Conservation (phyloP, 2,329 filamentous ascomycete genomes). For the Epichloe coenophiala region DNA sequence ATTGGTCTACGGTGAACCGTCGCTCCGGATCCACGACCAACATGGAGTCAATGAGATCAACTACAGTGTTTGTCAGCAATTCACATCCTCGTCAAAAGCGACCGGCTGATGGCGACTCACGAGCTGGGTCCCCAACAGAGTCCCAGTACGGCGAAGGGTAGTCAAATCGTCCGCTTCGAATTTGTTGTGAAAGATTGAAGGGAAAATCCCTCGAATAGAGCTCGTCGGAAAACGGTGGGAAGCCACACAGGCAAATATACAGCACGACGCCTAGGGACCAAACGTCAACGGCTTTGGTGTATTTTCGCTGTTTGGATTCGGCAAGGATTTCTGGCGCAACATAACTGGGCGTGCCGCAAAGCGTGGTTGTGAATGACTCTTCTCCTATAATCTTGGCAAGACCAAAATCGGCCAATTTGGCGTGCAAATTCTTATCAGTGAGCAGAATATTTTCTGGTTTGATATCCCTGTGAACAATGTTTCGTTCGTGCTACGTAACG, state of each 20-base stretch:
- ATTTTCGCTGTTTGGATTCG: constrained; percentile 67
- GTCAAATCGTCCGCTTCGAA: constrained; percentile 76
- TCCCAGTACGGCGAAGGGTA: constrained; percentile 92
- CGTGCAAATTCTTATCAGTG: constrained; percentile 67
- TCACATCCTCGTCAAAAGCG: too few species aligned
- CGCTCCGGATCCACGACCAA: constrained; percentile 74
- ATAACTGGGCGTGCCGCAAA: constrained; percentile 95
- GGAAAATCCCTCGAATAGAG: constrained; percentile 70
- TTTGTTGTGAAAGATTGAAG: constrained; percentile 78
- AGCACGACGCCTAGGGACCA: constrained; percentile 97
- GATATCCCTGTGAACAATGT: constrained; percentile 94
- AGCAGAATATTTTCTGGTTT: constrained; percentile 95
- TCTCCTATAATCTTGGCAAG: constrained; percentile 97
- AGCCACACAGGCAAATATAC: constrained; percentile 94
- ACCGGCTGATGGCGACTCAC: constrained; percentile 26
- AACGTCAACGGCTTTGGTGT: constrained; percentile 88
- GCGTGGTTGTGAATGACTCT: constrained; percentile 90
- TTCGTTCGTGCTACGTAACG: constrained; percentile 70
- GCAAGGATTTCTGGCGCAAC: constrained; percentile 92
- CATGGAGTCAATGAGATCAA: constrained; percentile 93
- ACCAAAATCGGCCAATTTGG: constrained; percentile 93
- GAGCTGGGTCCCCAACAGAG: constrained; percentile 50
- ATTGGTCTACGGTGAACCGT: constrained; percentile 80
- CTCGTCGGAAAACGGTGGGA: constrained; percentile 94
- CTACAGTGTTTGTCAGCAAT: constrained; percentile 3